These are phyloP conservation scores for Colletotrichum filicis DNA, from an alignment of 2,329 filamentous ascomycete genomes.

Conservation along the genomic window DNA sequence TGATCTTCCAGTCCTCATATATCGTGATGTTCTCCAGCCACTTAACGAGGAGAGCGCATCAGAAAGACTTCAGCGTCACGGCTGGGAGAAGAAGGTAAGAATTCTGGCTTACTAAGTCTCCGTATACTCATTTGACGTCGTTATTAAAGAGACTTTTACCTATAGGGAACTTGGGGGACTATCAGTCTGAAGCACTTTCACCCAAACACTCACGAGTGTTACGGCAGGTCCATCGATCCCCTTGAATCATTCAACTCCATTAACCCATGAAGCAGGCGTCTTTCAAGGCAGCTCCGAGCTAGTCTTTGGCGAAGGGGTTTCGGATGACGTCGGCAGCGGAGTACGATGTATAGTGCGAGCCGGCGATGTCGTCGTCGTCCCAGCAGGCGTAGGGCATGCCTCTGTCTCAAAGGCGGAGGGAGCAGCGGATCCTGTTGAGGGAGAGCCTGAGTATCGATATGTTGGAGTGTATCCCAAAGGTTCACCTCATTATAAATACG, in stretches of 20 bases:
- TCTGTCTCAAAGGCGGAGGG: slow-evolving; percentile 2
- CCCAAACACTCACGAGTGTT: slow-evolving; percentile 40
- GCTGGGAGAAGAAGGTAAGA: slow-evolving; percentile 37
- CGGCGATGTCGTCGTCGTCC: slow-evolving; percentile 39
- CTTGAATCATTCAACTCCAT: no score
- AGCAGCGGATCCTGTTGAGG: background rate
- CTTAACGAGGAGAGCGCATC: slow-evolving; percentile 34
- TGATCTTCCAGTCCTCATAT: slow-evolving; percentile 38
- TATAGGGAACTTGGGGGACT: slow-evolving; percentile 37
- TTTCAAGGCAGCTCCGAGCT: slow-evolving; percentile 38
- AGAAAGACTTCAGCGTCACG: slow-evolving; percentile 34
- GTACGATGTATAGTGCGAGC: slow-evolving; percentile 33
- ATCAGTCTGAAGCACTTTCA: slow-evolving; percentile 40
- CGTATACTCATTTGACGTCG: background rate
- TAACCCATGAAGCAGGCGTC: slow-evolving; percentile 20
- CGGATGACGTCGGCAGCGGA: slow-evolving; percentile 25
- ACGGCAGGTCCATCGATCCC: slow-evolving; percentile 26
- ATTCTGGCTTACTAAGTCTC: background rate
- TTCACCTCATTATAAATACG: background rate
- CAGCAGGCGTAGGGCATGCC: slow-evolving; percentile 38
- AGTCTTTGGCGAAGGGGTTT: slow-evolving; percentile 36
- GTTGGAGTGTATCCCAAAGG: slow-evolving; percentile 39
- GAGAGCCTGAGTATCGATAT: slow-evolving; percentile 35
- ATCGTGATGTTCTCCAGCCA: slow-evolving; percentile 35
- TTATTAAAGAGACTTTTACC: background rate